Conservation (phyloP, 331 rosid species). For the Ulmus americana region DNA sequence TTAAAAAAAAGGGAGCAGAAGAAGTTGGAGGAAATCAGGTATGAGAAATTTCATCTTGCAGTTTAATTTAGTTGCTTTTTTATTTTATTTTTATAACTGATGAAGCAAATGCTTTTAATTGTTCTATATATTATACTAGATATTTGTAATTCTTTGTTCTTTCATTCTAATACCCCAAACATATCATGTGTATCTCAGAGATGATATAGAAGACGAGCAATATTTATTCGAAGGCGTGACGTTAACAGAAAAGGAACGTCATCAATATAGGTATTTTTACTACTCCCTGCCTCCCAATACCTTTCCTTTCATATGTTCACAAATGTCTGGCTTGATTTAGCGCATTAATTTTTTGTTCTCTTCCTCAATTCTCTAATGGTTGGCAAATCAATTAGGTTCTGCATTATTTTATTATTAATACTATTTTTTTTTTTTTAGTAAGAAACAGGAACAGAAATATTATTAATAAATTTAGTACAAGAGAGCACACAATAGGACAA, state of each 20-base stretch:
- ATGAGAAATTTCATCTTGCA: constrained; percentile 13
- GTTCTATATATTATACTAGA: not conserved
- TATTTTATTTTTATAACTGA: not conserved
- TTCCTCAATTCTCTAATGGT: too few species aligned
- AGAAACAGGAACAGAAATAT: too few species aligned
- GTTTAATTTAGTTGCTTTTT: not conserved
- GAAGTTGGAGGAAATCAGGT: constrained; percentile 88
- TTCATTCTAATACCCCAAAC: constrained; percentile 8
- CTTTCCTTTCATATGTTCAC: not conserved
- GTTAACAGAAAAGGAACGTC: constrained; percentile 62
- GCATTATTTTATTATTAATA: too few species aligned
- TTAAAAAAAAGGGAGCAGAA: constrained; percentile 87
- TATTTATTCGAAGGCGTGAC: constrained; percentile 71
- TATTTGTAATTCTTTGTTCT: not conserved
- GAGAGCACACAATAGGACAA: too few species aligned
- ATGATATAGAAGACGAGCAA: constrained; percentile 85
- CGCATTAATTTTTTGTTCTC: not conserved
- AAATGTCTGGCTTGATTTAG: not conserved
- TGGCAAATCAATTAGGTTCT: too few species aligned
- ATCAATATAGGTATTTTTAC: constrained; percentile 49
- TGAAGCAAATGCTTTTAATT: not conserved
- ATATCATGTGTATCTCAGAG: constrained; percentile 44
- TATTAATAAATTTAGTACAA: too few species aligned
- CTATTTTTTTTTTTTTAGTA: too few species aligned
- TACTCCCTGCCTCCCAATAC: not conserved